Base-by-base conservation (phyloP, 2,329 filamentous ascomycete genomes). In the Trichoderma sp. region DNA sequence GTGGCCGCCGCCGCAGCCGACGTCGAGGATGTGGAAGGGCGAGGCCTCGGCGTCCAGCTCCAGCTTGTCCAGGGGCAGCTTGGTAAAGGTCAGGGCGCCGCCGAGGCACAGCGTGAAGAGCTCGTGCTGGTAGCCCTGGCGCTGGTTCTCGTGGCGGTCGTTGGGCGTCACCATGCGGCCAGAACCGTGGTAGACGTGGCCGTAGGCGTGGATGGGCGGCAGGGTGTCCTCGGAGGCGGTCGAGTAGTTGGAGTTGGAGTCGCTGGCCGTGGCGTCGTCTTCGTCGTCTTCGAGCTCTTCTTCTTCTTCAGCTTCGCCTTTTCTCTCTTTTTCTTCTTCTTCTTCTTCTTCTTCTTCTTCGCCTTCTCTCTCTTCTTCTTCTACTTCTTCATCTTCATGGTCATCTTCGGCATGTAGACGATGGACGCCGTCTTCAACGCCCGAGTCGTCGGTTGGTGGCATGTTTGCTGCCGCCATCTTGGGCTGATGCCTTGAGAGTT, bases 1-100 rank as follows among this genome's bases (percentile, higher is more conserved):
- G 27, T 79, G 71, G 43, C 82, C 82, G 7, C 76, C 82, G 1
- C 82, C 82, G 52, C 78, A 77, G 27, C 82, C 82, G 4, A 84
- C 72, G 68, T 84, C 82, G 27, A 84, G 73, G 37, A 84, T 79
- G 49, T 74, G 70, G 56, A 75, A 72, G 14, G n/a, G 49, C 5
- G 72, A 11, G 10, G 33, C 8, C 10, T 11, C 33, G 33, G 33
- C 68, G 24, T 74, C 71, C 5, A 68, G 43, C 0, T 69, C 70
- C 16, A 74, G 67, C 29, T 70, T 68, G 14, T 77, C 76, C 43
- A 79, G 68, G 3, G 77, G 77, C 5, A 81, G 72, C 40, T 72
- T 77, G n/a, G 78, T 72, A 3, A 77, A 75, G 4, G 76, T 75
- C 14, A 80, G 75, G 0, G 68, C 65, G 6, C 77, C 79, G 29